Conservation (phyloP, 345 rosid genomes). For the Populus deltoides region DNA sequence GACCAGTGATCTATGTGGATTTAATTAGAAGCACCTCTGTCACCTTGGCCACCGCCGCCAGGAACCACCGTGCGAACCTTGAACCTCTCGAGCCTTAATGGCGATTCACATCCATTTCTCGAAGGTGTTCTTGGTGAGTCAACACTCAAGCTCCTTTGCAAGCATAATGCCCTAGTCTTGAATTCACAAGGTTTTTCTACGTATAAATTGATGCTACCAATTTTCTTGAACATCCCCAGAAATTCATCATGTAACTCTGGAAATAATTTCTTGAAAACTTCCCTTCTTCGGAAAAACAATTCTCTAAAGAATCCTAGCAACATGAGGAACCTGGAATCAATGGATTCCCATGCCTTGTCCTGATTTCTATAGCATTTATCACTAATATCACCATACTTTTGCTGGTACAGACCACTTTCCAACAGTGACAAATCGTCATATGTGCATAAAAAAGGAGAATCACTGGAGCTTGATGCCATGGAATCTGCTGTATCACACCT, state of each 20-base stretch:
- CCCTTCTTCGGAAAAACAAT: conserved; percentile 31
- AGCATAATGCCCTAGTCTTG: background rate
- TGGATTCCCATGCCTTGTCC: conserved; percentile 5
- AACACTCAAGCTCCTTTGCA: conserved; percentile 43
- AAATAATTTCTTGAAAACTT: conserved; percentile 34
- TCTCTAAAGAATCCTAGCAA: conserved; percentile 36
- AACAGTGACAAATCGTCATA: conserved; percentile 1
- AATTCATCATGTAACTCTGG: conserved; percentile 29
- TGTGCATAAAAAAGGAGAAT: background rate
- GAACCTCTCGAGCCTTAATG: conserved; percentile 35
- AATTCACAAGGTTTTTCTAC: background rate
- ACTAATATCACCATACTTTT: background rate
- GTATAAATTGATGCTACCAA: background rate
- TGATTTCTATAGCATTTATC: background rate
- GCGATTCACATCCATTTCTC: conserved; percentile 11
- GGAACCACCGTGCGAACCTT: conserved; percentile 35
- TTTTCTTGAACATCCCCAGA: conserved; percentile 16
- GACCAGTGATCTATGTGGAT: background rate
- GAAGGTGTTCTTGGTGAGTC: conserved; percentile 28
- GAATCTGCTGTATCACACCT: background rate
- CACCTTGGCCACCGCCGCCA: conserved; percentile 4
- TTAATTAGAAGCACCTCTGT: background rate
- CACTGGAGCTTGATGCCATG: background rate
- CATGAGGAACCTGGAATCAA: conserved; percentile 31
- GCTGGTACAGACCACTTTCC: conserved; percentile 4